phyloP scores from a whole-genome alignment of 495 filamentous ascomycete genomes.

The Xylaria cubensis region DNA sequence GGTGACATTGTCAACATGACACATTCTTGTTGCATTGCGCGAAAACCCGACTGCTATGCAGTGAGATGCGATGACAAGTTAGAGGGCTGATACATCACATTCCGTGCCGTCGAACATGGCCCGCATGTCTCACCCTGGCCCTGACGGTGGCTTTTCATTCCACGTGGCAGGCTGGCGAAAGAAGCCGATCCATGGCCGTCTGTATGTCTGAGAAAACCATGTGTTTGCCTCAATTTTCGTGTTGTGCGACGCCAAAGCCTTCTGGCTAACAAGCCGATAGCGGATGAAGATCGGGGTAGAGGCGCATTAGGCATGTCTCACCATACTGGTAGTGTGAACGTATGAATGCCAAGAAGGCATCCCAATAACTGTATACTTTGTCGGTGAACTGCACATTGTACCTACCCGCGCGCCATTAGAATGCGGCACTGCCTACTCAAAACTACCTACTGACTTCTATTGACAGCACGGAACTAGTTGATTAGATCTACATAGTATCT shows the following conservation, averaged over 20 bases:
- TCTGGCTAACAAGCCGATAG: not conserved
- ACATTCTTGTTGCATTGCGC: not conserved
- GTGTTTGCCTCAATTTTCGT: not conserved
- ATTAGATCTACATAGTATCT: not conserved
- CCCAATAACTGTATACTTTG: not conserved
- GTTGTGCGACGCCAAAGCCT: slow-evolving; percentile 16
- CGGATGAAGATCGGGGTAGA: not conserved
- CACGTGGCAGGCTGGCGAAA: slow-evolving; percentile 27
- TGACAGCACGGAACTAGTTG: not conserved
- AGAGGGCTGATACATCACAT: slow-evolving; percentile 10
- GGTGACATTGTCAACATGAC: not conserved
- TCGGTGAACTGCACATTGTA: not conserved
- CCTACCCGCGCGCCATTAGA: not conserved
- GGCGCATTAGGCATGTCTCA: not conserved
- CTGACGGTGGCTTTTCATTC: slow-evolving; percentile 18
- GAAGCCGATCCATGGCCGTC: slow-evolving; percentile 6
- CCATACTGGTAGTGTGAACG: not conserved
- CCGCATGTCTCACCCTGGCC: slow-evolving; percentile 20
- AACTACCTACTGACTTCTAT: not conserved
- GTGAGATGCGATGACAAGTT: slow-evolving; percentile 5
- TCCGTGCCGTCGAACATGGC: not conserved
- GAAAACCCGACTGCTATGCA: slow-evolving; percentile 2
- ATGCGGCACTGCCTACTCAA: not conserved
- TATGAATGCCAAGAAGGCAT: slow-evolving; percentile 15
- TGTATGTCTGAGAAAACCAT: slow-evolving; percentile 11